Conservation (phyloP, 179 eudicot species). For the Spinacia oleracea region DNA sequence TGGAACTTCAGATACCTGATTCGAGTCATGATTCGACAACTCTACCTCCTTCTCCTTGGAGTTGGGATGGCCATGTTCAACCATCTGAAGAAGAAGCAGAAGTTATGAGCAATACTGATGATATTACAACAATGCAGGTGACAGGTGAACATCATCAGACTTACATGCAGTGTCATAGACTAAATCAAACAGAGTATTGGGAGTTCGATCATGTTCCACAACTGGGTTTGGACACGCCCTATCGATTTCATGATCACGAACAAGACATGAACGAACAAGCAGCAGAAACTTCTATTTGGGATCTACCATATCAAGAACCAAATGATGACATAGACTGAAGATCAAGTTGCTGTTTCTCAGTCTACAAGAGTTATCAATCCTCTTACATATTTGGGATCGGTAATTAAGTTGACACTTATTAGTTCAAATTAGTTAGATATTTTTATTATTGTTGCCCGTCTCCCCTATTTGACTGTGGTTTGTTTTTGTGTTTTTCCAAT, state of each 20-base stretch:
- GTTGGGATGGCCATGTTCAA: not conserved
- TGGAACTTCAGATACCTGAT: conserved; percentile 11
- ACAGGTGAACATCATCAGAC: conserved; percentile 15
- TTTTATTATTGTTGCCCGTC: not conserved
- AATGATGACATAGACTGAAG: conserved; percentile 5
- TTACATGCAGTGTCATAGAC: conserved; percentile 5
- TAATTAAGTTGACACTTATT: not conserved
- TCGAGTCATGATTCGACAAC: not conserved
- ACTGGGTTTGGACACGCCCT: conserved; percentile 21
- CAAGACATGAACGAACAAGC: conserved; percentile 16
- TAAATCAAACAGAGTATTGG: conserved; percentile 33
- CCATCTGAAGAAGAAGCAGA: not conserved
- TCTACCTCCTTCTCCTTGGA: conserved; percentile 19
- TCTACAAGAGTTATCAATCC: not conserved
- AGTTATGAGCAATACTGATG: not conserved
- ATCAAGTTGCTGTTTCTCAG: not conserved
- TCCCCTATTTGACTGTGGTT: not conserved
- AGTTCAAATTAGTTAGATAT: not conserved
- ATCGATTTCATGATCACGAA: conserved; percentile 15
- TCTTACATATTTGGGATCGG: not conserved
- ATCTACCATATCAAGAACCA: conserved; percentile 27
- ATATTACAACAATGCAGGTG: not conserved
- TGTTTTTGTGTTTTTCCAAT: too few species aligned
- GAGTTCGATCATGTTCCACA: conserved; percentile 28
- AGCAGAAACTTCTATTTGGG: conserved; percentile 26